phyloP scores from a whole-genome alignment of 257 asterid species.

The Solanum habrochaites region DNA sequence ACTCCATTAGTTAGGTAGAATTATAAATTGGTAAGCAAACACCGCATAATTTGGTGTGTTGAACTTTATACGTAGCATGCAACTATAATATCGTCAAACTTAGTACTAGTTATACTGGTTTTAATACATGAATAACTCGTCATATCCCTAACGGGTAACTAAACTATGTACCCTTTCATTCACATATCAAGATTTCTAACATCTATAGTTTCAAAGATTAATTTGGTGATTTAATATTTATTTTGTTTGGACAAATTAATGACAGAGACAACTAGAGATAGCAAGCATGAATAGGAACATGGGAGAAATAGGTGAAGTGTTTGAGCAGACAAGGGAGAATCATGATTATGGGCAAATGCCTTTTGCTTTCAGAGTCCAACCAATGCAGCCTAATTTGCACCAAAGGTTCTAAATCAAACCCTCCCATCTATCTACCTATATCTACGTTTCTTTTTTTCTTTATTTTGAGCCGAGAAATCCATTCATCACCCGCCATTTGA shows the following conservation, averaged over 20 bases:
- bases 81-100: not conserved
- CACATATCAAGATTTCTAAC: not conserved
- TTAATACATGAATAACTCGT: not conserved
- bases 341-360: conserved; percentile 50
- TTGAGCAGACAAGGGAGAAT: conserved; percentile 24
- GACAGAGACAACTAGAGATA: conserved; percentile 53
- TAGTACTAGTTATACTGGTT: not conserved
- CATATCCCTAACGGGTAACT: not conserved
- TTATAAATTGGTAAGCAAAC: not conserved
- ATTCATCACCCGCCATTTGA: too few relatives aligned
- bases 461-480: too few relatives aligned
- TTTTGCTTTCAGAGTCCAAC: conserved; percentile 58
- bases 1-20: not conserved
- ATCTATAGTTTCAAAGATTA: not conserved
- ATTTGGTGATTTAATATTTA: not conserved
- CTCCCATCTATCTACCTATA: not conserved
- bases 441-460: too few relatives aligned
- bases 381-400: conserved; percentile 73
- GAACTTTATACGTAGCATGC: not conserved
- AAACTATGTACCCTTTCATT: not conserved
- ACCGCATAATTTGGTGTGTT: not conserved
- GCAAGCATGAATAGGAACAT: conserved; percentile 47
- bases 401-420: conserved; percentile 7
- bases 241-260: not conserved
- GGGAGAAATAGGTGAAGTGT: conserved; percentile 36